These are phyloP conservation scores for Brassica rapa DNA, from an alignment of 345 rosid genomes.

Conservation along the genomic window DNA sequence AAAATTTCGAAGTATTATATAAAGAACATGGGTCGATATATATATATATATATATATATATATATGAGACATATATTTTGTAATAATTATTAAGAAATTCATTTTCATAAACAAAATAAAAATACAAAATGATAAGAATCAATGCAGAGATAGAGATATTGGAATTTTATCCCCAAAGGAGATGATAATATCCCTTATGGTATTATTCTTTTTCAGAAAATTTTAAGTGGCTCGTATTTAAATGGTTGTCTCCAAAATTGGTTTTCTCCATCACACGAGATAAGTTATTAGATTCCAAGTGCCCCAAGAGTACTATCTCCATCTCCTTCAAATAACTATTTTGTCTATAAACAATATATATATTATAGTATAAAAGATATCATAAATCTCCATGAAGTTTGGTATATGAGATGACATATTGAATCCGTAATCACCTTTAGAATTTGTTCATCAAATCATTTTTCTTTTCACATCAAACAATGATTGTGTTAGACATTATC, in stretches of 20 bases:
- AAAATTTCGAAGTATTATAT: neutral
- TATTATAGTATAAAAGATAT: neutral
- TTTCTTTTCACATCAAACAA: neutral
- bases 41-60: too few relatives aligned
- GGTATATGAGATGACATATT: conserved; percentile 13
- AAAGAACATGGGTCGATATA: neutral
- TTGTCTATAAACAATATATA: neutral
- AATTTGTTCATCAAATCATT: neutral
- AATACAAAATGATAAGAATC: conserved; percentile 19
- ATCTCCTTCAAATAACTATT: conserved; percentile 4
- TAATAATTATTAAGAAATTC: neutral
- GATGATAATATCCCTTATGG: conserved; percentile 29
- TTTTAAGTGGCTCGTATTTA: conserved; percentile 27
- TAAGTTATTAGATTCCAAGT: conserved; percentile 25
- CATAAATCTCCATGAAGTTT: neutral
- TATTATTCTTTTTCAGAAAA: conserved; percentile 30
- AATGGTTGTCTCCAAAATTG: conserved; percentile 27
- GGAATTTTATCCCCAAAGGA: conserved; percentile 36
- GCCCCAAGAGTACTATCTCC: conserved; percentile 9
- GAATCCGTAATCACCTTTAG: neutral
- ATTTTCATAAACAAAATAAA: neutral
- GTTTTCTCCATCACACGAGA: conserved; percentile 29
- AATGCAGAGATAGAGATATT: conserved; percentile 31
- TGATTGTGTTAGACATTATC: neutral
- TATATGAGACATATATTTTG: neutral